A percentile compares a stretch with the other conserved stretches of the same genome.
Evolutionary conservation across 805 yeast species (phyloP).

Genomic region (Debaryomyces maramus): DNA sequence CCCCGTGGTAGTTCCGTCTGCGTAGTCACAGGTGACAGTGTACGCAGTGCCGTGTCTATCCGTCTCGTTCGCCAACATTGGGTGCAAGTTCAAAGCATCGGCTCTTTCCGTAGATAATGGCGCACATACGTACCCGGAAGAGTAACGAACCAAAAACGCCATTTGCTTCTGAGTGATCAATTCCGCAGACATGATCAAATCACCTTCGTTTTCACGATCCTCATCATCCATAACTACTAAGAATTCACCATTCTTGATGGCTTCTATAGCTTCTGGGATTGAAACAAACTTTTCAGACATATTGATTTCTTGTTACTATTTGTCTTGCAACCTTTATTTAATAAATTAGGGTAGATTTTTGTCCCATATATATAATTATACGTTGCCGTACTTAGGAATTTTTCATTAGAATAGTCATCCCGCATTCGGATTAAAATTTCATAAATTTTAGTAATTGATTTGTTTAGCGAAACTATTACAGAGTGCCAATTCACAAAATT

Average conservation of each 20-base stretch:
- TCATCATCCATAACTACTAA: conserved; percentile 97
- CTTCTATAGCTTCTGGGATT: conserved; percentile 71
- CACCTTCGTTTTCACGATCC: conserved; percentile 96
- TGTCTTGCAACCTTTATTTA: too few relatives aligned
- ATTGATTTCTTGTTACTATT: too few relatives aligned
- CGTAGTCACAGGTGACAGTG: conserved; percentile 85
- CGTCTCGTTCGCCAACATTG: conserved; percentile 60
- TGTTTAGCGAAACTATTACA: too few relatives aligned
- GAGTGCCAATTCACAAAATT: too few relatives aligned
- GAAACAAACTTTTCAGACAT: conserved; percentile 40
- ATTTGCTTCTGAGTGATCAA: conserved; percentile 74
- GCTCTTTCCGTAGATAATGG: conserved; percentile 81
- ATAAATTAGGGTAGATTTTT: too few relatives aligned
- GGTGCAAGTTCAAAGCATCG: conserved; percentile 74
- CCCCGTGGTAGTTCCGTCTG: conserved; percentile 93
- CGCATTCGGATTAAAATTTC: too few relatives aligned
- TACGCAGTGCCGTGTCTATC: conserved; percentile 98
- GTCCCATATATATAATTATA: too few relatives aligned
- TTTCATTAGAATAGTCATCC: too few relatives aligned
- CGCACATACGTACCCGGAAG: conserved; percentile 91
- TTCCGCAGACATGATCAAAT: conserved; percentile 90
- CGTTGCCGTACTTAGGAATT: too few relatives aligned
- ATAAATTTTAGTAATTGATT: too few relatives aligned
- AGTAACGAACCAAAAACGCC: conserved; percentile 89
- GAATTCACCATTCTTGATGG: conserved; percentile 75